Evolutionary conservation across 352 stramenopile species (phyloP).

Genomic region (Plasmopara halstedii): DNA sequence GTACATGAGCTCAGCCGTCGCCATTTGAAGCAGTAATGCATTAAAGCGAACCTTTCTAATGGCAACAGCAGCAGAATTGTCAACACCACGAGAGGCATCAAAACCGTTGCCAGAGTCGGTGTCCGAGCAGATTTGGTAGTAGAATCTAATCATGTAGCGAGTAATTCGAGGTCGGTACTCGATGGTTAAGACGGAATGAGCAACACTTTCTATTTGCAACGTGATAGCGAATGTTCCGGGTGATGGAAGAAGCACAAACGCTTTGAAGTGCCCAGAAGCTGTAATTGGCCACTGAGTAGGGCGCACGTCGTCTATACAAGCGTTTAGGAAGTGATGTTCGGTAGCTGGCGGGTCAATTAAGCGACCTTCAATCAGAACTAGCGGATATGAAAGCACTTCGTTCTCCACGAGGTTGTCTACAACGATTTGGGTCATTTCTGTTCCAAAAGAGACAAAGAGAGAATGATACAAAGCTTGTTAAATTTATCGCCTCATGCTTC

Average conservation of each 20-base stretch:
- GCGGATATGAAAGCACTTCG: slow-evolving; percentile 54
- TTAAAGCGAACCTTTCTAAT: slow-evolving; percentile 48
- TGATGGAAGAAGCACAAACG: slow-evolving; percentile 43
- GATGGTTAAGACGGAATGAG: slow-evolving; percentile 24
- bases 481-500: too few species aligned
- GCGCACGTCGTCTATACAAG: slow-evolving; percentile 23
- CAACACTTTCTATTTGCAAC: slow-evolving; percentile 9
- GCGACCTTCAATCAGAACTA: slow-evolving; percentile 46
- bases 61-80: slow-evolving; percentile 46
- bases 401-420: slow-evolving; percentile 81
- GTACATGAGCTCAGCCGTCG: slow-evolving; percentile 44
- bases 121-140: slow-evolving; percentile 59
- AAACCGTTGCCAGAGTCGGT: slow-evolving; percentile 31
- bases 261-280: slow-evolving; percentile 43
- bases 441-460: too few species aligned
- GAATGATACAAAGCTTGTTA: too few species aligned
- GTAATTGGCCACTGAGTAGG: slow-evolving; percentile 43
- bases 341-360: slow-evolving; percentile 5
- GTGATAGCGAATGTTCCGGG: slow-evolving; percentile 35
- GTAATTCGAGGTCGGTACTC: slow-evolving; percentile 27
- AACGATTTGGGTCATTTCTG: too few species aligned
- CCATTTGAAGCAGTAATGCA: slow-evolving; percentile 48
- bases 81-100: slow-evolving; percentile 37
- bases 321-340: slow-evolving; percentile 29
- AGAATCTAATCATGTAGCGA: slow-evolving; percentile 44